Evolutionary conservation across 768 basidiomycete species (phyloP).

Genomic region (Kwoniella sp.): DNA sequence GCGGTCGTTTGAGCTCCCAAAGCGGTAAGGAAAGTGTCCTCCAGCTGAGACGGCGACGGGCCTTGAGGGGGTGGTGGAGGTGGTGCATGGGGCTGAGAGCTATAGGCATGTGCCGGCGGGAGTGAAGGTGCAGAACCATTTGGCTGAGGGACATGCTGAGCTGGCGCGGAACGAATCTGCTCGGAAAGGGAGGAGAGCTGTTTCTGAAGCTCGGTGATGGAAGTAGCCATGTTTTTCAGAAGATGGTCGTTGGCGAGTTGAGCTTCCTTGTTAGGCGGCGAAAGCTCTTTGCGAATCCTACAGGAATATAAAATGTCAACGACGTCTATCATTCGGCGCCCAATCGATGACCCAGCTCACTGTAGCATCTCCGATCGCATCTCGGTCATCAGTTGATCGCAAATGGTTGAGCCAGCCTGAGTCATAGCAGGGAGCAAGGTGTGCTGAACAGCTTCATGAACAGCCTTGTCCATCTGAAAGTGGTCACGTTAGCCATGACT

Average conservation of each 20-base stretch:
- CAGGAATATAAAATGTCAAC: slow-evolving; percentile 4
- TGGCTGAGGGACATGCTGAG: slow-evolving; percentile 8
- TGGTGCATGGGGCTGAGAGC: slow-evolving; percentile 4
- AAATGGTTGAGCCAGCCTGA: slow-evolving; percentile 15
- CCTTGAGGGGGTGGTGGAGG: slow-evolving; percentile 16
- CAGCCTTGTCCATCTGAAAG: slow-evolving; percentile 30
- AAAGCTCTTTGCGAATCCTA: slow-evolving; percentile 47
- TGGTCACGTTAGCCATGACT: not conserved
- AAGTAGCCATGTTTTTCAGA: slow-evolving; percentile 31
- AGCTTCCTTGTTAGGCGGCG: slow-evolving; percentile 13
- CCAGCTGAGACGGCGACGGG: slow-evolving; percentile 26
- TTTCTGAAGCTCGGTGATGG: slow-evolving; percentile 34
- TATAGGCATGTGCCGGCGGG: slow-evolving; percentile 11
- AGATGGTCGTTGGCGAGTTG: slow-evolving; percentile 15
- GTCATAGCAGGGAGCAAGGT: slow-evolving; percentile 39
- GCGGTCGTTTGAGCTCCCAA: slow-evolving; percentile 27
- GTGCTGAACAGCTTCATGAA: slow-evolving; percentile 34
- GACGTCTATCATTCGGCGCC: not conserved
- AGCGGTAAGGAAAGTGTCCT: slow-evolving; percentile 45
- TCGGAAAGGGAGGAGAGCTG: slow-evolving; percentile 39
- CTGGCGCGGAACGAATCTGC: slow-evolving; percentile 30
- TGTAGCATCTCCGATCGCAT: slow-evolving; percentile 50
- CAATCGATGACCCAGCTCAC: slow-evolving; percentile 24
- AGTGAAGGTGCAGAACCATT: slow-evolving; percentile 3
- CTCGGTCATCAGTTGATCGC: slow-evolving; percentile 39